A percentile compares a stretch with the other conserved stretches of the same genome.
Evolutionary conservation across 305 asterid species (phyloP).

Genomic region (Petunia hybrid): DNA sequence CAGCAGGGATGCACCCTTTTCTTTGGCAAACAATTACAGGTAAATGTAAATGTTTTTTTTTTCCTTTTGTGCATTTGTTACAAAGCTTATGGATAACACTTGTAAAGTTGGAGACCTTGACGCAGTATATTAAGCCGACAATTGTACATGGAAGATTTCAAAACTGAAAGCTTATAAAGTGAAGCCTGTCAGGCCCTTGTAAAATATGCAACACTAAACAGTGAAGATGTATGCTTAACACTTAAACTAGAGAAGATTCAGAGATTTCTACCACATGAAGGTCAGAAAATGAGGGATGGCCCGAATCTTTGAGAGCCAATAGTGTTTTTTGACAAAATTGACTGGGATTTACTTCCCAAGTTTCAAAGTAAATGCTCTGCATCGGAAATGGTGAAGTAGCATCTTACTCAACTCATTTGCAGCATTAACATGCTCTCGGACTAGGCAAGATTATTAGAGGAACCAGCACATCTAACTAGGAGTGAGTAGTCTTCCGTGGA

Average conservation of each 20-base stretch:
- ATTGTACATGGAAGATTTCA: neutral
- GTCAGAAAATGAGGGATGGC: neutral
- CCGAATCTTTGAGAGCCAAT: neutral
- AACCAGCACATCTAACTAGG: neutral
- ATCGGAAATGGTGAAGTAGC: neutral
- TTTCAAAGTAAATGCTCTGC: neutral
- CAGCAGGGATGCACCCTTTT: neutral
- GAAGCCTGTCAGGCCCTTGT: neutral
- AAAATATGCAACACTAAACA: neutral
- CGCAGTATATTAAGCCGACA: neutral
- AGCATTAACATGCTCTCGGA: neutral
- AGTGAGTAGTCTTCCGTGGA: neutral
- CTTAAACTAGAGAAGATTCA: neutral
- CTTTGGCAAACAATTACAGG: neutral
- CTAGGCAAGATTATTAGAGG: neutral
- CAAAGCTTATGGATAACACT: neutral
- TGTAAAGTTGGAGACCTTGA: neutral
- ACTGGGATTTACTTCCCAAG: neutral
- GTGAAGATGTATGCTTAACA: constrained; percentile 14
- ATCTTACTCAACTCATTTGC: neutral
- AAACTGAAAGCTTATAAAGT: neutral
- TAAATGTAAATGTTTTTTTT: neutral
- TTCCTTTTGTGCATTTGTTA: neutral
- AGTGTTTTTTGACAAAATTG: neutral
- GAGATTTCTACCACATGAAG: neutral